A percentile compares a stretch with the other conserved stretches of the same genome.
Conservation (phyloP, 805 yeast species). For the Starmera pachycereana region DNA sequence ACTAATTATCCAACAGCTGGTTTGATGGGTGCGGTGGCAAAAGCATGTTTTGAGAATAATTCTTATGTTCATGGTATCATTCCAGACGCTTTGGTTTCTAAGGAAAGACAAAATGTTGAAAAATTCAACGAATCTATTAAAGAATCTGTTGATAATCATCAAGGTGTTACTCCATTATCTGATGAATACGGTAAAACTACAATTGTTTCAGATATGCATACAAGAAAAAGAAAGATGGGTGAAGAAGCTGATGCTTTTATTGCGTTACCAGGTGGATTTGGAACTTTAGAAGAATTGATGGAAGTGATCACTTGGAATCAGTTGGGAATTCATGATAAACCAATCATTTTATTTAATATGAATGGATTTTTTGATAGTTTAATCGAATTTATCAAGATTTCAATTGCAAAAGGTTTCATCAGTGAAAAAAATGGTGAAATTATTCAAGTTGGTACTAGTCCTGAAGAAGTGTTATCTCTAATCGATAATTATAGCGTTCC, state of each 20-base stretch:
- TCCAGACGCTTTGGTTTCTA: conserved; percentile 70
- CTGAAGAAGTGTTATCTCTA: conserved; percentile 55
- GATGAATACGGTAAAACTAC: conserved; percentile 64
- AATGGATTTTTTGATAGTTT: conserved; percentile 74
- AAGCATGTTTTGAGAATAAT: conserved; percentile 33
- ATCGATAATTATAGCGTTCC: conserved; percentile 56
- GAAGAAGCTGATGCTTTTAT: conserved; percentile 78
- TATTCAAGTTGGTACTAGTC: conserved; percentile 55
- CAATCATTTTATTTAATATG: conserved; percentile 67
- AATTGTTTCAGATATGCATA: conserved; percentile 81
- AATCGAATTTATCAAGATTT: conserved; percentile 46
- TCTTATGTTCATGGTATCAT: conserved; percentile 80
- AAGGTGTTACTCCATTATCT: conserved; percentile 51
- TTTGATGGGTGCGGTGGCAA: conserved; percentile 69
- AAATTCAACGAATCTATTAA: conserved; percentile 38
- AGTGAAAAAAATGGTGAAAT: conserved; percentile 56
- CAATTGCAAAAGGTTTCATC: conserved; percentile 60
- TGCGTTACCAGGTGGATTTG: conserved; percentile 89
- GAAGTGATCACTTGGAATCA: conserved; percentile 90
- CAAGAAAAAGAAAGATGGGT: conserved; percentile 81
- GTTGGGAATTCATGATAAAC: conserved; percentile 75
- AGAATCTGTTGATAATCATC: conserved; percentile 48
- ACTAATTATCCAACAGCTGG: conserved; percentile 31
- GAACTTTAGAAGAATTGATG: conserved; percentile 82
- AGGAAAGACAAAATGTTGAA: conserved; percentile 47